These are phyloP conservation scores for Hypoxylon perforatum DNA, from an alignment of 495 filamentous ascomycete genomes.

Conservation along the genomic window DNA sequence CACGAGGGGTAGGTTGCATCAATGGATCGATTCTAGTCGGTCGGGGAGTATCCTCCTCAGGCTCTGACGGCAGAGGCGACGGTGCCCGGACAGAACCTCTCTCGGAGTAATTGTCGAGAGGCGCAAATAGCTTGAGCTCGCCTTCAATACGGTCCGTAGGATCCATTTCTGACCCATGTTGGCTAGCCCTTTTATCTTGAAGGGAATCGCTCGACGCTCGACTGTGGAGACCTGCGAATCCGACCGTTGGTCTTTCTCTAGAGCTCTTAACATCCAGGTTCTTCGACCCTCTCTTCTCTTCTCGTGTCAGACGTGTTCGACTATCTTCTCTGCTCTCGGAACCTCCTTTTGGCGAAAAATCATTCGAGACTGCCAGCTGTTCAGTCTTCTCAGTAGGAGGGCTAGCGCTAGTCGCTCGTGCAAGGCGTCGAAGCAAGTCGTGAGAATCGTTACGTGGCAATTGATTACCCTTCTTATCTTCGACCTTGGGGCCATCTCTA, in stretches of 20 bases:
- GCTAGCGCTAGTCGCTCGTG: constrained; percentile 69
- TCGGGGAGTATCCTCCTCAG: constrained; percentile 58
- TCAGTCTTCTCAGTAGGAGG: constrained; percentile 45
- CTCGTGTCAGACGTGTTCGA: constrained; percentile 26
- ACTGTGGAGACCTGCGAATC: constrained; percentile 52
- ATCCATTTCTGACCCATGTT: constrained; percentile 61
- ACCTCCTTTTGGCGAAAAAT: constrained; percentile 2
- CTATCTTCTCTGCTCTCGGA: constrained; percentile 19
- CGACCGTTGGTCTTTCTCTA: constrained; percentile 51
- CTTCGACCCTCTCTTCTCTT: constrained; percentile 31
- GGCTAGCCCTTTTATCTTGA: constrained; percentile 51
- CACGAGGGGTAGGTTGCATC: constrained; percentile 60
- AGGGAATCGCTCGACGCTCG: constrained; percentile 52
- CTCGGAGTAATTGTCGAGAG: constrained; percentile 64
- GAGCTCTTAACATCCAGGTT: constrained; percentile 41
- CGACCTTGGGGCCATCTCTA: neutral
- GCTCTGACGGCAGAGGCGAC: constrained; percentile 52
- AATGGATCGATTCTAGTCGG: constrained; percentile 56
- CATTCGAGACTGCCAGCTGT: constrained; percentile 14
- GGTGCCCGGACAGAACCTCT: constrained; percentile 61
- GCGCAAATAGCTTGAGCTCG: constrained; percentile 65
- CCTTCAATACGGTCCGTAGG: constrained; percentile 65
- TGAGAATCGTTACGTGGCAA: constrained; percentile 66
- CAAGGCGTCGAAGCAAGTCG: constrained; percentile 72
- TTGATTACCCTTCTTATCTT: constrained; percentile 4